Evolutionary conservation across 2,329 filamentous ascomycete species (phyloP).

Genomic region (Colletotrichum scovillei): DNA sequence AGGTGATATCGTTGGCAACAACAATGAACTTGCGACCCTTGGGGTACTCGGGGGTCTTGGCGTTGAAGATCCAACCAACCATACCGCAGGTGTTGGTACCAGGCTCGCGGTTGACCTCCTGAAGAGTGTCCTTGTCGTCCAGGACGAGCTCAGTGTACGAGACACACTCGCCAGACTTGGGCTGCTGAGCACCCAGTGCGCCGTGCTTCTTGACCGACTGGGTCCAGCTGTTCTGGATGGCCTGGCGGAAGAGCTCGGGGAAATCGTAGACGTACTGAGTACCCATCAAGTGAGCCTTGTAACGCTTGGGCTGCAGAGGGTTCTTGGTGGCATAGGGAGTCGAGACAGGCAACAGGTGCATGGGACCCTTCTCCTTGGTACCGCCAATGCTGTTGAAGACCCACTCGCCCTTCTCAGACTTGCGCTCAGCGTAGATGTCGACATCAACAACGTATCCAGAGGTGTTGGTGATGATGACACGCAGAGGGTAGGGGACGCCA

Average conservation of each 20-base stretch:
- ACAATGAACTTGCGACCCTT: slow-evolving; percentile 92
- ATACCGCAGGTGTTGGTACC: slow-evolving; percentile 97
- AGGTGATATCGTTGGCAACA: slow-evolving; percentile 99
- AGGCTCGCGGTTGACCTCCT: slow-evolving; percentile 93
- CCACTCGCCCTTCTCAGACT: slow-evolving; percentile 98
- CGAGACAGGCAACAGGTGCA: slow-evolving; percentile 91
- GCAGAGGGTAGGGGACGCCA: slow-evolving; percentile 88
- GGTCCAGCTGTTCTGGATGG: slow-evolving; percentile 94
- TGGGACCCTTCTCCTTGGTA: slow-evolving; percentile 92
- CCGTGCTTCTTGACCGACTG: slow-evolving; percentile 80
- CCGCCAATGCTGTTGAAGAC: slow-evolving; percentile 98
- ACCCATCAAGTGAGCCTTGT: slow-evolving; percentile 99
- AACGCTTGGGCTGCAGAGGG: slow-evolving; percentile 97
- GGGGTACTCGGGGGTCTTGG: slow-evolving; percentile 95
- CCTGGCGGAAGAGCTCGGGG: slow-evolving; percentile 98
- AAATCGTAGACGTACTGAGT: slow-evolving; percentile 99
- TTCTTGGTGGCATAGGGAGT: slow-evolving; percentile 98
- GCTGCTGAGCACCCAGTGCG: slow-evolving; percentile 81
- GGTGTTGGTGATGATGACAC: slow-evolving; percentile 97
- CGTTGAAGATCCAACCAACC: slow-evolving; percentile 97
- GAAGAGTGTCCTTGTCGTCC: slow-evolving; percentile 90
- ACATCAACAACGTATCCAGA: slow-evolving; percentile 98
- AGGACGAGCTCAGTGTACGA: slow-evolving; percentile 94
- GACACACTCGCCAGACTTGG: slow-evolving; percentile 88
- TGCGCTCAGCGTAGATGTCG: slow-evolving; percentile 97